Base-by-base conservation (phyloP, 2,329 filamentous ascomycete species). In the Cladosporium velox region DNA sequence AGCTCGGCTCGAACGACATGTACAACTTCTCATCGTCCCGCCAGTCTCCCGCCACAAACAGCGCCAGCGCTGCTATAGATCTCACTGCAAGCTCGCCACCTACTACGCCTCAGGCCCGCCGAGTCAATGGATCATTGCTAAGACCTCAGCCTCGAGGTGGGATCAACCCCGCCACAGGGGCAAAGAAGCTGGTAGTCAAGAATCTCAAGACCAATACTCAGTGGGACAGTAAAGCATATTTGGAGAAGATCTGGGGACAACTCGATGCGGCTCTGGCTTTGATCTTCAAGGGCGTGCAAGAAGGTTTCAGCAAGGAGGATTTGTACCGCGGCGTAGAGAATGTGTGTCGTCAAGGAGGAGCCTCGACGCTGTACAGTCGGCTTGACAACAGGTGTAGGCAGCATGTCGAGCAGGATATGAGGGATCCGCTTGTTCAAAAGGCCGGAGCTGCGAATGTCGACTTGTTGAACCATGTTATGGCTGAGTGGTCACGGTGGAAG, bases 321-420 rank as follows among this genome's bases (percentile, higher is more conserved):
- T 83, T 99, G 15, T 98, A 97, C 77, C 88, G 92, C 59, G 92
- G 91, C 4, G 92, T 96, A 1, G 95, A 99, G 83, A 93, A 97
- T 75, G 84, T 96, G 12, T 99, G 95, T 77, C 86, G 92, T 63
- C 90, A 91, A 72, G 91, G 90, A 1, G 86, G 88, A 72, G 90
- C 91, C 2, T 84, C 85, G 21, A 84, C 87, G 64, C 79, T 97
- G 64, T 91, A 89, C 72, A 82, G 85, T 49, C 84, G 86, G 74
- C 82, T 98, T 59, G 85, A 87, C 69, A 80, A 82, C 12, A 85
- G 86, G 70, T 92, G 90, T 74, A 88, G 90, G 67, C 79, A 77
- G 15, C 89, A 96, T 78, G 82, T 89, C 12, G 76, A 79, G 44
- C 80, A 79, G 2, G 79, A 77, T 24, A 71, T 98, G 68, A 85